These are phyloP conservation scores for Astragalus membranaceus DNA, from an alignment of 306 rosid genomes.

Conservation along the genomic window DNA sequence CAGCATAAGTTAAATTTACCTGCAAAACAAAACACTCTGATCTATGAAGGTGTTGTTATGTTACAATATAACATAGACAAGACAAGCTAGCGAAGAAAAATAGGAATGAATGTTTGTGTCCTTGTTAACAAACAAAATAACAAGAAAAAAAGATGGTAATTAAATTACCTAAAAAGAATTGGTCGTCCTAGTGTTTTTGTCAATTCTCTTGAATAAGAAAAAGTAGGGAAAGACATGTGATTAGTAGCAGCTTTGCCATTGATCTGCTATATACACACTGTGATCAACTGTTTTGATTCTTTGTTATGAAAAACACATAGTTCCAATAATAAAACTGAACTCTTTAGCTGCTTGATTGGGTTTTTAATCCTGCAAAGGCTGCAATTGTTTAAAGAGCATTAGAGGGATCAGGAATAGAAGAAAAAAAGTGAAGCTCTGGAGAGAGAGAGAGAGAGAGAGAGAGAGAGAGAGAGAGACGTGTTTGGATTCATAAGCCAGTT, in stretches of 20 bases:
- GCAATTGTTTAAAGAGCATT: slow-evolving; percentile 29
- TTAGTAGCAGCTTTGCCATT: slow-evolving; percentile 28
- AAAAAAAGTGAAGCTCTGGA: slow-evolving; percentile 14
- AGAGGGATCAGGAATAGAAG: slow-evolving; percentile 26
- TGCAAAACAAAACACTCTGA: not conserved
- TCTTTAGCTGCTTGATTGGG: not conserved
- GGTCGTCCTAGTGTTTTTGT: not conserved
- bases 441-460: slow-evolving; percentile 9
- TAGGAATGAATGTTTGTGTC: too few relatives aligned
- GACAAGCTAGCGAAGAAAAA: too few relatives aligned
- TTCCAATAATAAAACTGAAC: not conserved
- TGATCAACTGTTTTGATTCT: not conserved
- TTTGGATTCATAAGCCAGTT: slow-evolving; percentile 25
- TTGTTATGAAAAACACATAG: not conserved
- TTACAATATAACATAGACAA: too few relatives aligned
- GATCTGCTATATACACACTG: not conserved
- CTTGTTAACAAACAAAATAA: too few relatives aligned
- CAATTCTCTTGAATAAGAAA: slow-evolving; percentile 12
- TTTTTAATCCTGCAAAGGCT: slow-evolving; percentile 17
- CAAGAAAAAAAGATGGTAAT: too few relatives aligned
- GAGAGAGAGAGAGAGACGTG: slow-evolving; percentile 20
- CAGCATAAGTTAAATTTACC: slow-evolving; percentile 31
- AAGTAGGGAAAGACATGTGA: slow-evolving; percentile 44
- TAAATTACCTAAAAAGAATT: too few relatives aligned
- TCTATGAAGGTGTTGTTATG: too few relatives aligned